These are phyloP conservation scores for Ammopiptanthus mongolicus DNA, from an alignment of 306 rosid genomes.

Conservation along the genomic window DNA sequence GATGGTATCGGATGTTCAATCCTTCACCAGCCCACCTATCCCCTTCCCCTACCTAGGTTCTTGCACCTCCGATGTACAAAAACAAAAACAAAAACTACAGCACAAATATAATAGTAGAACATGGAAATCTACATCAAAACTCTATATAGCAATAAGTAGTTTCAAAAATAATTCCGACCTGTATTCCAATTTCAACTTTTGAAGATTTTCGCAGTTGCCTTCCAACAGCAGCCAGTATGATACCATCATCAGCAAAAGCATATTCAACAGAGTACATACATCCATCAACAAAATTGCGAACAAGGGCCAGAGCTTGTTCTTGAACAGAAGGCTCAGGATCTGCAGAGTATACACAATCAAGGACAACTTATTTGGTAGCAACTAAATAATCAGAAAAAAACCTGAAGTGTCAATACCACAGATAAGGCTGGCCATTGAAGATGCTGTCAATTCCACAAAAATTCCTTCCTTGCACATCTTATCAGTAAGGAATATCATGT, in stretches of 20 bases:
- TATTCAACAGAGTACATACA: constrained; percentile 55
- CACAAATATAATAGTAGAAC: background rate
- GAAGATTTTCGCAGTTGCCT: constrained; percentile 60
- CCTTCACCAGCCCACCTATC: background rate
- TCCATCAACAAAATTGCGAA: constrained; percentile 91
- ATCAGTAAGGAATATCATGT: constrained; percentile 80
- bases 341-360: constrained; percentile 36
- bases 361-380: constrained; percentile 4
- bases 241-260: constrained; percentile 67
- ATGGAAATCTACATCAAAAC: background rate
- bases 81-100: background rate
- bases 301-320: constrained; percentile 81
- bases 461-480: constrained; percentile 54
- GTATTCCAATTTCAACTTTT: constrained; percentile 65
- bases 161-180: constrained; percentile 59
- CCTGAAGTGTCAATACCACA: constrained; percentile 47
- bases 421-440: constrained; percentile 70
- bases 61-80: background rate
- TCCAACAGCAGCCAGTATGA: constrained; percentile 72
- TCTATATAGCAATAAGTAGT: constrained; percentile 5
- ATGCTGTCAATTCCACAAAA: constrained; percentile 63
- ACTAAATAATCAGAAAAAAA: constrained; percentile 7
- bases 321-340: constrained; percentile 85
- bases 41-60: background rate
- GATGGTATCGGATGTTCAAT: background rate